Conservation (phyloP, 2,329 filamentous ascomycete genomes). For the Endothia cerciana region DNA sequence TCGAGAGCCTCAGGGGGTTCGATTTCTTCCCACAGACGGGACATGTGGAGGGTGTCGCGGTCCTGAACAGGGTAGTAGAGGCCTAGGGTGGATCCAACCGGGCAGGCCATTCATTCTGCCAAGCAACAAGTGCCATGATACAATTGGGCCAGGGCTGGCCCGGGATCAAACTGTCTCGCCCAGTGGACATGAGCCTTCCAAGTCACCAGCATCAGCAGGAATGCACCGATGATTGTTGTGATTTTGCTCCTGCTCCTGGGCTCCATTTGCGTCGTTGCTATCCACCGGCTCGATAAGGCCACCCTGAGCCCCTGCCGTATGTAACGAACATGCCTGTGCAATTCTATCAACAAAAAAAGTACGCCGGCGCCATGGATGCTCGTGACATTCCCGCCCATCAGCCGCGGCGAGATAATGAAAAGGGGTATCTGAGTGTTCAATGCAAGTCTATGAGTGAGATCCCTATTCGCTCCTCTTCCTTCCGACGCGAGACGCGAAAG, state of each 20-base stretch:
- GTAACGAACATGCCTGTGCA: neutral
- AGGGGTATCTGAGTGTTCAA: slow-evolving; percentile 18
- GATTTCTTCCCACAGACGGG: slow-evolving; percentile 94
- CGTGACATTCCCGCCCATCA: slow-evolving; percentile 8
- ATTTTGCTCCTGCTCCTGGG: neutral
- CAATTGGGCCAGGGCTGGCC: neutral
- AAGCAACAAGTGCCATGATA: neutral
- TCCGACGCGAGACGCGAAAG: neutral
- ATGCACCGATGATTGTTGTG: neutral
- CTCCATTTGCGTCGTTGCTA: neutral
- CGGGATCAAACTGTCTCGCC: neutral
- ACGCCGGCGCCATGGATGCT: slow-evolving; percentile 11
- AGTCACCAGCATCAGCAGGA: too few species aligned
- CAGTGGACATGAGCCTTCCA: neutral
- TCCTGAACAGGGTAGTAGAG: slow-evolving; percentile 57
- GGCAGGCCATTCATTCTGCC: slow-evolving; percentile 21
- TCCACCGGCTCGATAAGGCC: neutral
- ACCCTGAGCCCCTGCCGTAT: neutral
- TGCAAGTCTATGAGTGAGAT: slow-evolving; percentile 18
- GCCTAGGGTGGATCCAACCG: neutral
- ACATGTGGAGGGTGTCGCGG: slow-evolving; percentile 70
- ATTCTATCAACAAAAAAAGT: slow-evolving; percentile 14
- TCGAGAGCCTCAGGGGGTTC: slow-evolving; percentile 90
- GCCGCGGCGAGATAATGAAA: neutral
- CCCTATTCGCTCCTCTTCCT: neutral